Percentiles rank a stretch among this genome's conserved stretches.
Evolutionary conservation across 345 rosid genomes (phyloP).

Genomic region (Pistacia vera): DNA sequence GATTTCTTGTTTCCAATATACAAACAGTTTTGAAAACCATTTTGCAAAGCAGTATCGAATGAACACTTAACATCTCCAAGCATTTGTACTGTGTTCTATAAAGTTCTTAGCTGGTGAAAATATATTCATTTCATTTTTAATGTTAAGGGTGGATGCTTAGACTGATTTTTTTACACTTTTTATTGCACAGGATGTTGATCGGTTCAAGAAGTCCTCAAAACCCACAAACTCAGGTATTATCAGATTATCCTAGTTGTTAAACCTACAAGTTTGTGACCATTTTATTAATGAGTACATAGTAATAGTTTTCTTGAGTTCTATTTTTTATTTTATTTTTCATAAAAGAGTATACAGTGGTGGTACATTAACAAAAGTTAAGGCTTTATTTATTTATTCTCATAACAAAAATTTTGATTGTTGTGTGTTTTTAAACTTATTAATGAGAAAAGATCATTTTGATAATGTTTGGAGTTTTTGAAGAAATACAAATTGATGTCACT

Average conservation of each 20-base stretch:
- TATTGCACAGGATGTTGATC: constrained; percentile 49
- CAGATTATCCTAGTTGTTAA: constrained; percentile 17
- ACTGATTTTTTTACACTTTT: constrained; percentile 16
- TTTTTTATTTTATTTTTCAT: too few species aligned
- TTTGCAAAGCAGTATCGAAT: too few species aligned
- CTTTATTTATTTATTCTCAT: too few species aligned
- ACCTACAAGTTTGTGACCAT: constrained; percentile 5
- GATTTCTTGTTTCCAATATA: too few species aligned
- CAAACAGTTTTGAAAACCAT: too few species aligned
- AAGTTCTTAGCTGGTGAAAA: not conserved
- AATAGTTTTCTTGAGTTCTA: too few species aligned
- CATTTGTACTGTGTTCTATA: not conserved
- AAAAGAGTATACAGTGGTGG: not conserved
- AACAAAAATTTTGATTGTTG: not conserved
- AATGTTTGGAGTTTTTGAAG: not conserved
- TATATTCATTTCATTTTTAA: not conserved
- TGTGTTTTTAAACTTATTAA: not conserved
- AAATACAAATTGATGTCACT: not conserved
- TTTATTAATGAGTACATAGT: not conserved
- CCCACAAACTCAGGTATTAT: constrained; percentile 26
- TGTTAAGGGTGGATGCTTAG: constrained; percentile 14
- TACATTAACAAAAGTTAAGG: not conserved
- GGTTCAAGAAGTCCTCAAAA: constrained; percentile 29
- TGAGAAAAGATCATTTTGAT: not conserved
- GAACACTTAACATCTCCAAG: not conserved